Evolutionary conservation across 2,329 filamentous ascomycete species (phyloP).

Genomic region (Claviceps africana): DNA sequence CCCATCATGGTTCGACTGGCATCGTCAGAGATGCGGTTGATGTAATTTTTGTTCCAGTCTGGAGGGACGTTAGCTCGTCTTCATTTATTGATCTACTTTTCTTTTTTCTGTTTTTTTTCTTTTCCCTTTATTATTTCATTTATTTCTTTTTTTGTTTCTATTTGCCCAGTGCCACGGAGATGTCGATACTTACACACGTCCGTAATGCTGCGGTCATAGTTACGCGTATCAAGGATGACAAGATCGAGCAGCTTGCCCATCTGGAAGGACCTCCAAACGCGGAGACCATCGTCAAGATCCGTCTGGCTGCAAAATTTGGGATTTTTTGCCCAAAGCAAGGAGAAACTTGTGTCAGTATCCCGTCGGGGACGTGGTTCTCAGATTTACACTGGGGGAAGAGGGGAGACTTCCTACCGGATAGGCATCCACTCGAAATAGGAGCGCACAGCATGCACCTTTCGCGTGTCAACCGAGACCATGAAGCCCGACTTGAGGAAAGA

Average conservation of each 20-base stretch:
- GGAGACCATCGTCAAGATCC: slow-evolving; percentile 54
- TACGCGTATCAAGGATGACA: slow-evolving; percentile 54
- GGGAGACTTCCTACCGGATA: slow-evolving; percentile 17
- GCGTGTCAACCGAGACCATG: slow-evolving; percentile 52
- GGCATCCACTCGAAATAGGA: slow-evolving; percentile 52
- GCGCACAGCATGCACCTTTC: slow-evolving; percentile 59
- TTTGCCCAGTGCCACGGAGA: not conserved
- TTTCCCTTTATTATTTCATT: too few species aligned
- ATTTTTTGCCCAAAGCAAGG: not conserved
- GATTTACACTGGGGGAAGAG: not conserved
- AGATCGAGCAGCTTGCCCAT: slow-evolving; percentile 53
- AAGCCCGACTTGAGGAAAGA: slow-evolving; percentile 43
- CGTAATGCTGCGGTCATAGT: slow-evolving; percentile 55
- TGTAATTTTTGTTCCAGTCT: slow-evolving; percentile 46
- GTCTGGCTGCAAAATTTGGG: slow-evolving; percentile 28
- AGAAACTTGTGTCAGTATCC: not conserved
- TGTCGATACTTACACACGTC: slow-evolving; percentile 15
- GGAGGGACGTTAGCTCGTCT: slow-evolving; percentile 2
- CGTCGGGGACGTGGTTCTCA: not conserved
- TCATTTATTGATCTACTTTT: not conserved
- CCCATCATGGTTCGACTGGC: slow-evolving; percentile 59
- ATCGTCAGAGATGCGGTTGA: slow-evolving; percentile 49
- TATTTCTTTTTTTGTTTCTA: not conserved
- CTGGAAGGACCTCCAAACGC: slow-evolving; percentile 53
- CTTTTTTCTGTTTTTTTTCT: not conserved